These are phyloP conservation scores for Didymella arachidicola DNA, from an alignment of 2,329 filamentous ascomycete species.

Conservation along the genomic window DNA sequence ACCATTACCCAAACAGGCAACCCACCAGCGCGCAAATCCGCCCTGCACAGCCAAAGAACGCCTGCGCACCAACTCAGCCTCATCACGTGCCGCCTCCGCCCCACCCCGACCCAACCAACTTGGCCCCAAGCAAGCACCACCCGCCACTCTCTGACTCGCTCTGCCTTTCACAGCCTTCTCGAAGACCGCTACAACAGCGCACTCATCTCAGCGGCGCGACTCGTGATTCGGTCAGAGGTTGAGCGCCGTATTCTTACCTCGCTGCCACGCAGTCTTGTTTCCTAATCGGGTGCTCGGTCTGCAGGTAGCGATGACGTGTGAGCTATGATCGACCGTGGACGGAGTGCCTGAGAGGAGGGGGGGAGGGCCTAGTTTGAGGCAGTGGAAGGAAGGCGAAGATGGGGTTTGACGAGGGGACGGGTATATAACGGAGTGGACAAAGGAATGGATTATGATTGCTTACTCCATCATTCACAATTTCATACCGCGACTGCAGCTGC, in stretches of 20 bases:
- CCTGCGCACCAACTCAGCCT: constrained; percentile 9
- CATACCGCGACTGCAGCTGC: no score
- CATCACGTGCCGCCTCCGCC: constrained; percentile 3
- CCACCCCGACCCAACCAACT: background rate
- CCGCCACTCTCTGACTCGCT: background rate
- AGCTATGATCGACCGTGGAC: background rate
- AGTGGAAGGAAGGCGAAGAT: background rate
- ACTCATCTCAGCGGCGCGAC: no score
- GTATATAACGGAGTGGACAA: no score
- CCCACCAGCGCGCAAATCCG: background rate
- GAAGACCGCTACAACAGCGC: constrained; percentile 11
- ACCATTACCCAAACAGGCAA: background rate
- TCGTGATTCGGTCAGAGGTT: no score
- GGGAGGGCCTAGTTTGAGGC: constrained; percentile 10
- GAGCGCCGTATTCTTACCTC: no score
- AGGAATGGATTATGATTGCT: no score
- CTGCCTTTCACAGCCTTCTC: constrained; percentile 9
- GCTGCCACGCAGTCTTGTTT: background rate
- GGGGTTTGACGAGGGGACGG: no score
- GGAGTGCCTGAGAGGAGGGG: constrained; percentile 7
- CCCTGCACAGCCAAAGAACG: background rate
- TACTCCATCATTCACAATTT: no score
- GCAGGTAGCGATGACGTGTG: constrained; percentile 8
- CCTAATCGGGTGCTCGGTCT: no score
- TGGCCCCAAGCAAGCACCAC: background rate